Evolutionary conservation across 176 grass and related monocot genomes (phyloP), one percentile per base, ranked within the genome.

Genomic region (Pontederia paniculata): DNA sequence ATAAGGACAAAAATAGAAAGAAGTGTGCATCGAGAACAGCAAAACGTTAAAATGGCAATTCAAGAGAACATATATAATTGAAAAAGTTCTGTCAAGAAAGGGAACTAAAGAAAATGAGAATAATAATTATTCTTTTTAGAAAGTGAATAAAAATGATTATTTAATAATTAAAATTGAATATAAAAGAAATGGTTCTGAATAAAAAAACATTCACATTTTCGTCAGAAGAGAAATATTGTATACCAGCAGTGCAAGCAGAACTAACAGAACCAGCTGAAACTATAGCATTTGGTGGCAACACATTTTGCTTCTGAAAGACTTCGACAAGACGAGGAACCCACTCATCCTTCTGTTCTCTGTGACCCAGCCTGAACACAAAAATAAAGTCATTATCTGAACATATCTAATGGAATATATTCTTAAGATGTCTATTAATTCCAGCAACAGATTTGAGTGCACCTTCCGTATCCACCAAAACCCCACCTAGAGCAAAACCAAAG

Each of bases 401-500:
- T 65, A 73, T 49, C 41, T 55, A 50, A 62, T 19, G 25, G 9
- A 42, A 37, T 50, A 50, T 17, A 21, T 37, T 54, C 22, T 71
- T 28, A 9, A 71, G 48, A 14, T 62, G 42, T 2, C 45, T 46
- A 20, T 63, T 7, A 10, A 73, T 52, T 6, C 12, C 6, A 50
- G 51, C 31, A 54, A 25, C 47, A 72, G 46, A 17, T 23, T 52
- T 5, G 2, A 60, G 9, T 41, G 62, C 74, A 88, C 93, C 93
- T 90, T 88, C 93, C 93, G 70, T 98, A 98, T 76, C 93, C 93
- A 51, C 93, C 93, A 79, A 73, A 87, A 11, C 93, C 93, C 93
- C 93, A 98, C 75, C 93, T 98, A 54, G 22, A 70, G 17, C 60
- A 23, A 69, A 83, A 75, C 51, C 60, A 52, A 44, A n/a, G 23